These are phyloP conservation scores for Calocybe gangraenosa DNA, from an alignment of 768 basidiomycete species.

Conservation along the genomic window DNA sequence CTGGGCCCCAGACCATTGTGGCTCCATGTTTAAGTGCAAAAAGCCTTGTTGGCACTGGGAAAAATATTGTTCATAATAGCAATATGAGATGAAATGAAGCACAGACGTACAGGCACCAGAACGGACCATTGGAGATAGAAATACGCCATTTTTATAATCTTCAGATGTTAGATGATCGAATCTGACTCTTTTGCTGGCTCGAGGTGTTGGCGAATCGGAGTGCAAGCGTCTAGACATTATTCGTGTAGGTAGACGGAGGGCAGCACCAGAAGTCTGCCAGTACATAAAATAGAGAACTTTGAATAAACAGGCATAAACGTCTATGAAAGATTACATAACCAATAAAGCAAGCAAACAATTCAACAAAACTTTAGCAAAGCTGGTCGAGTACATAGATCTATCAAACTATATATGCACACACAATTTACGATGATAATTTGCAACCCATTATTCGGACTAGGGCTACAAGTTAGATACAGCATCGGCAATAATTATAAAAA, in stretches of 20 bases:
- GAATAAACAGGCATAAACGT: too few species aligned
- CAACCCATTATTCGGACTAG: constrained; percentile 56
- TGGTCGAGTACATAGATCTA: too few species aligned
- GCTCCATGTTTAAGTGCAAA: constrained; percentile 92
- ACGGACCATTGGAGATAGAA: constrained; percentile 98
- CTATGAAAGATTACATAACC: too few species aligned
- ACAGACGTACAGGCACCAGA: constrained; percentile 74
- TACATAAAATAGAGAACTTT: constrained; percentile 10
- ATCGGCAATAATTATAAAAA: background rate
- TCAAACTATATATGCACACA: too few species aligned
- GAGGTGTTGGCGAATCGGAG: constrained; percentile 43
- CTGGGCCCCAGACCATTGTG: constrained; percentile 93
- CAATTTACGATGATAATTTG: constrained; percentile 30
- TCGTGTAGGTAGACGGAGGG: background rate
- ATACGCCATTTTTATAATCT: constrained; percentile 84
- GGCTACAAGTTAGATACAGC: constrained; percentile 8
- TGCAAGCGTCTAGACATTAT: constrained; percentile 51
- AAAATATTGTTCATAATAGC: constrained; percentile 10
- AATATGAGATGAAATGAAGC: constrained; percentile 9
- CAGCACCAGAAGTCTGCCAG: constrained; percentile 2
- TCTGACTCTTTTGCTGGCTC: constrained; percentile 51
- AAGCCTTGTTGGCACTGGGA: constrained; percentile 75
- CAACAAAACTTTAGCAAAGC: too few species aligned
- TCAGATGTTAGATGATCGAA: constrained; percentile 58
- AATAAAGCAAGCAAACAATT: too few species aligned